Evolutionary conservation across 2,329 filamentous ascomycete species (phyloP), one percentile per base, ranked within the genome.

Genomic region (Paraconiothyrium sp.): DNA sequence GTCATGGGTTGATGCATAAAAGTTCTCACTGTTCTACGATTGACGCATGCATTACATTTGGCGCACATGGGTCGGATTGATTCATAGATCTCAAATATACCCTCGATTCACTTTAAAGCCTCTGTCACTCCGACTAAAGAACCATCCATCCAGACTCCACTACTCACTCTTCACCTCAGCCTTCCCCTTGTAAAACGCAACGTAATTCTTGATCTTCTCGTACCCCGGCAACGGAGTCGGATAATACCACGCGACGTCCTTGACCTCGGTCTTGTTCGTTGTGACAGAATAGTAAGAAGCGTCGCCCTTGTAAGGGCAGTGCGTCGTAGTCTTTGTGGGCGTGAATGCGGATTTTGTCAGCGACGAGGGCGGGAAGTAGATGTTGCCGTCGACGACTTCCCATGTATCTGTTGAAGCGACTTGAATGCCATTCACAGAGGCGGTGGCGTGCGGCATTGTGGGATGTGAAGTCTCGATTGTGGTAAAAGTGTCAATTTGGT

Each of bases 191-290:
- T 86, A 88, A 67, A 89, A 89, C 4, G 86, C 86, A 43, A 89
- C 83, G 67, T 85, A 80, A 47, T 82, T 83, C 71, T 84, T 84
- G 66, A 89, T 86, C 67, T 80, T 78, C 56, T 80, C 74, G 34
- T 82, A 81, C 48, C 81, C 83, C 27, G 82, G 81, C 57, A 82
- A 81, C 1, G 86, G 82, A 46, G 81, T 70, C 2, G 85, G 81
- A 63, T 89, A 89, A 65, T 84, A 88, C 86, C 86, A 89, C 0
- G 85, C 86, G 2, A 84, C 85, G 62, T 88, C 85, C 39, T 82
- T 76, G 22, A 86, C 62, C 55, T 82, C 80, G 6, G 79, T 78
- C 43, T 81, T 84, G 54, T 83, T 82, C 10, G 83, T 78, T 11
- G 79, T 82, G 58, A 88, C 74, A 24, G 80, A 84, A 72, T 88